Evolutionary conservation across 2,329 filamentous ascomycete species (phyloP), one percentile per base, ranked within the genome.

Genomic region (Penicillium sp.): DNA sequence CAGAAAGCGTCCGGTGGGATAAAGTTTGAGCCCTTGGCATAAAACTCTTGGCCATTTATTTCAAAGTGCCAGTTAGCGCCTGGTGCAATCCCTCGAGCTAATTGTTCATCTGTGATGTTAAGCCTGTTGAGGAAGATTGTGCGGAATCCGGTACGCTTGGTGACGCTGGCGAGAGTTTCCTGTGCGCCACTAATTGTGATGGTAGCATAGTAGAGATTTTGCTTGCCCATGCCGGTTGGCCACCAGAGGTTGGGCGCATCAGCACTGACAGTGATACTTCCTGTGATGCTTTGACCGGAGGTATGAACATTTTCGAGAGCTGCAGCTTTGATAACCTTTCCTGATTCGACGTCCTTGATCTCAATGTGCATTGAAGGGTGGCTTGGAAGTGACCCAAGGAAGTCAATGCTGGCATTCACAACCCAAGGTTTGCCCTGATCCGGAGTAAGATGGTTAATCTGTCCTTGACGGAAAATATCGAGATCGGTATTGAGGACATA

Each of bases 51-150:
- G 0, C 85, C 85, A 57, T 88, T 88, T 57, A 88, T 78, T 66
- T 88, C 84, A 60, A 88, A 88, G 65, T 88, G 84, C 84, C 84
- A 85, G 68, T 84, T 83, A 44, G 80, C 81, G 8, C 82, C 83
- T 0, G 80, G 78, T n/a, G 81, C 78, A 58, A 86, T 81, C 1
- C 85, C 84, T 56, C 78, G 74, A 1, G 77, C 74, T 1, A 84
- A 66, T 59, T 88, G 83, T 1, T 76, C 76, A 0, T 82, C 75
- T 0, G 82, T 82, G 24, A 87, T 81, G 3, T 79, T 79, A 1
- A 76, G 76, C 64, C 82, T 76, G 57, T 87, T 86, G 19, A 86
- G 74, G 7, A 87, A 80, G 45, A 87, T 87, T 0, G 85, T 87
- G 16, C 85, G 77, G 63, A 88, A 87, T 0, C 85, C 85, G 24